phyloP scores from a whole-genome alignment of 768 basidiomycete genomes.

The Tremella yokohamensis region DNA sequence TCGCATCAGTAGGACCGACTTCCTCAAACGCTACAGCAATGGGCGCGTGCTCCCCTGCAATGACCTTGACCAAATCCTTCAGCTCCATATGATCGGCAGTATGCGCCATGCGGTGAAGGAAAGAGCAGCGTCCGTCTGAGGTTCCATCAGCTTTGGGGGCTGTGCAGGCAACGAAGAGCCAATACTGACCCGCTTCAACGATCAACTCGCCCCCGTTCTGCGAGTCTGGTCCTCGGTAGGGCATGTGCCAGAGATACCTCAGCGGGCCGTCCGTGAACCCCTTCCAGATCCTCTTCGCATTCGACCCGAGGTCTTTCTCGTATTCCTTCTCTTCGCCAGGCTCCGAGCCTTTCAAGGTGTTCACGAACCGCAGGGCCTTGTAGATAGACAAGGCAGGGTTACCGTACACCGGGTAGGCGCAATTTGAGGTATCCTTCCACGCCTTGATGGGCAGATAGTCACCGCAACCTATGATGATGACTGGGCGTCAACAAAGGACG shows the following conservation, averaged over 20 bases:
- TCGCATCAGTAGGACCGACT: too few relatives aligned
- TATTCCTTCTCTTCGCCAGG: slow-evolving; percentile 21
- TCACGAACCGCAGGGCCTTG: slow-evolving; percentile 26
- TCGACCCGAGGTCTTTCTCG: slow-evolving; percentile 11
- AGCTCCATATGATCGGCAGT: slow-evolving; percentile 37
- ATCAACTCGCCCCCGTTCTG: slow-evolving; percentile 44
- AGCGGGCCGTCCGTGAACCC: slow-evolving; percentile 86
- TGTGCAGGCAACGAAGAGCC: background rate
- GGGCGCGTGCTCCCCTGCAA: slow-evolving; percentile 10
- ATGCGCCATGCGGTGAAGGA: slow-evolving; percentile 35
- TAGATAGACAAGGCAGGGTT: slow-evolving; percentile 28
- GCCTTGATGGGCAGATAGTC: slow-evolving; percentile 20
- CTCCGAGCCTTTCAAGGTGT: slow-evolving; percentile 5
- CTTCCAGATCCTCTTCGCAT: slow-evolving; percentile 72
- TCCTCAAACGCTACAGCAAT: too few relatives aligned
- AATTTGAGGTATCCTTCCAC: slow-evolving; percentile 18
- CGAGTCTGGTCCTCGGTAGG: slow-evolving; percentile 26
- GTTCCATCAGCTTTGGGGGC: too few relatives aligned
- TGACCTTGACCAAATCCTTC: slow-evolving; percentile 17
- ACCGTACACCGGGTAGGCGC: slow-evolving; percentile 34
- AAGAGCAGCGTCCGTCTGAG: slow-evolving; percentile 36
- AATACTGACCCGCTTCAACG: slow-evolving; percentile 34
- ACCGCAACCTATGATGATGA: slow-evolving; percentile 37
- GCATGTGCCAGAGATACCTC: slow-evolving; percentile 19
- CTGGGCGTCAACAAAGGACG: slow-evolving; percentile 17